Conservation (phyloP, 257 asterid genomes). For the Nicotiana paniculata region DNA sequence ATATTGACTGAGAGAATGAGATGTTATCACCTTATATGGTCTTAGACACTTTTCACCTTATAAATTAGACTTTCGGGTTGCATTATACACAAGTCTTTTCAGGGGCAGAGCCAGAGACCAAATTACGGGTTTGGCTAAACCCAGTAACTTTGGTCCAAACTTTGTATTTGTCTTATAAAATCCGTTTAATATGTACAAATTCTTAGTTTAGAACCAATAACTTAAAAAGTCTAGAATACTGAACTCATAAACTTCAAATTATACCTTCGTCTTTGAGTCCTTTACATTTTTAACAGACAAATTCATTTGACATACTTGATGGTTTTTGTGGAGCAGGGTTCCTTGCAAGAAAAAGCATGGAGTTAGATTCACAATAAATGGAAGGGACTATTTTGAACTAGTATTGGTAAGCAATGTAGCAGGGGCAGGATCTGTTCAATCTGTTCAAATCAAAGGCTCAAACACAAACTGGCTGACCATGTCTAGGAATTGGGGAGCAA, state of each 20-base stretch:
- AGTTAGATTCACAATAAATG: conserved; percentile 69
- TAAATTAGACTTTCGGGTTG: no score
- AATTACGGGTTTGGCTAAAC: no score
- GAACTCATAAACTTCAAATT: no score
- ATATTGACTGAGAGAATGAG: background rate
- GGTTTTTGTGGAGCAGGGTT: conserved; percentile 33
- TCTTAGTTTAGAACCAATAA: no score
- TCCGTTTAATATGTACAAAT: no score
- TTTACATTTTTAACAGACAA: no score
- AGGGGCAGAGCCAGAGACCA: no score
- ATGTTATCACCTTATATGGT: background rate
- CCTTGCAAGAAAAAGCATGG: conserved; percentile 80
- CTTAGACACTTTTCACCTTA: background rate
- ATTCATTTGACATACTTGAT: background rate
- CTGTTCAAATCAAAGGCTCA: conserved; percentile 71
- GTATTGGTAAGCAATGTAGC: conserved; percentile 63
- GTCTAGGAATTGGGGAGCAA: conserved; percentile 94
- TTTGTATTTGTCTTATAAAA: no score
- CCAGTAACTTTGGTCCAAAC: no score
- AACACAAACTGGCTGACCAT: conserved; percentile 58
- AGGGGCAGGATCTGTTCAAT: conserved; percentile 61
- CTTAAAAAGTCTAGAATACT: no score
- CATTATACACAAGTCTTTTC: no score
- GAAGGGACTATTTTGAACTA: conserved; percentile 72
- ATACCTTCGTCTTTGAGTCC: no score